These are phyloP conservation scores for Sporothrix brasiliensis DNA, from an alignment of 2,329 filamentous ascomycete genomes.

Conservation along the genomic window DNA sequence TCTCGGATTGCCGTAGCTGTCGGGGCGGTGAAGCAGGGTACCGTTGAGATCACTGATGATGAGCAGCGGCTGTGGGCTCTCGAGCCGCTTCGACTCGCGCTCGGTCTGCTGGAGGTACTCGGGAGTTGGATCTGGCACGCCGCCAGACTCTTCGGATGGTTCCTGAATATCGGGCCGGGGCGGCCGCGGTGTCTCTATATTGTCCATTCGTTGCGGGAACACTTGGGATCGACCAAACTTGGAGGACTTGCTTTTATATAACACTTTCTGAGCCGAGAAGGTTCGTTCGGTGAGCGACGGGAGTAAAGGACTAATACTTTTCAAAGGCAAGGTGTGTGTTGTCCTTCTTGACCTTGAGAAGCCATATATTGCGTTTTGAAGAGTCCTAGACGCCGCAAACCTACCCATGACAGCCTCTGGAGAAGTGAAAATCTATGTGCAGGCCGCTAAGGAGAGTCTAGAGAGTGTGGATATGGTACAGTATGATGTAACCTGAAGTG, in stretches of 20 bases:
- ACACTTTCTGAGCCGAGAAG: background rate
- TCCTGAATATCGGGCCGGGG: background rate
- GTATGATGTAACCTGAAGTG: too few relatives aligned
- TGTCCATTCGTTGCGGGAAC: background rate
- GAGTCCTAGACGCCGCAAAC: background rate
- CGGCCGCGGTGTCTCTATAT: background rate
- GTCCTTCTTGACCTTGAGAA: background rate
- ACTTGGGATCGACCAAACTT: background rate
- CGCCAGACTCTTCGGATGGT: conserved; percentile 45
- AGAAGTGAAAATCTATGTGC: background rate
- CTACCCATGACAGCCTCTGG: background rate
- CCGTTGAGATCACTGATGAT: conserved; percentile 93
- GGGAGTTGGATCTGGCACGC: conserved; percentile 62
- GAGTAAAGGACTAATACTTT: background rate
- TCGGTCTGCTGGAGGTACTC: conserved; percentile 63
- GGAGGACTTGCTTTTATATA: too few relatives aligned
- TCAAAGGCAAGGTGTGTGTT: background rate
- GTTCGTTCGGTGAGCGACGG: background rate
- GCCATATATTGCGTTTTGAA: background rate
- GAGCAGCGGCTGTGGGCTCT: conserved; percentile 67
- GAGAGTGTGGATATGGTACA: too few relatives aligned
- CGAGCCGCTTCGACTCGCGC: conserved; percentile 33
- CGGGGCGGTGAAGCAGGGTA: conserved; percentile 76
- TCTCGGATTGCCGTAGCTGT: conserved; percentile 49
- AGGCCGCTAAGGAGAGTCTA: background rate